Evolutionary conservation across 768 basidiomycete genomes (phyloP), one percentile per base, ranked within the genome.

Genomic region (Auriscalpium orientale): DNA sequence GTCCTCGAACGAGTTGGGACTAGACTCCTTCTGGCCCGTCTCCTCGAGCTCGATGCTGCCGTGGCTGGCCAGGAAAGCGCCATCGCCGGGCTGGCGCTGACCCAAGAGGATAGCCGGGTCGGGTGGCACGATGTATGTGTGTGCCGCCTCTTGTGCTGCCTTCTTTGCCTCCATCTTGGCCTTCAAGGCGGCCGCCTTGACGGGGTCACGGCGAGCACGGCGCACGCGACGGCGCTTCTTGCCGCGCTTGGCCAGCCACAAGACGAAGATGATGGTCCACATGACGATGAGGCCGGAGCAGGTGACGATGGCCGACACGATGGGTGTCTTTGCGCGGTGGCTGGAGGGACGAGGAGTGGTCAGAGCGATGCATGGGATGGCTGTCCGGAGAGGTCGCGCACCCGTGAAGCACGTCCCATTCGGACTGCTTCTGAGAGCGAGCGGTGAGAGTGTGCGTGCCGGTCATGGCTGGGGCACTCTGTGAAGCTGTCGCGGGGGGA

Each of bases 21-120:
- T 28, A 5, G 28, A 28, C 28, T 28, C 28, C 28, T 20, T 9
- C 20, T 36, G 18, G 15, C 43, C 38, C 8, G 13, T 22, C 20
- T 53, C 18, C 21, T 54, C 54, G 36, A 51, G 52, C 52, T 57
- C 60, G 28, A 60, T 49, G 12, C 21, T 7, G 21, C 9, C 18
- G 12, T 54, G 11, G 1, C 18, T 12, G 13, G 3, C 33, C 0
- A 47, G 45, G 28, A 62, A 54, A 18, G 55, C 53, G 13, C 46
- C 46, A 40, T 62, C 58, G 38, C 58, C 61, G 0, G 58, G 58
- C 35, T 56, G 46, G 11, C 33, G 58, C 33, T 54, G 55, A 16
- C 58, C 61, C 0, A 46, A 51, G 35, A 59, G 51, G 34, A 62
- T 53, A 9, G 61, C 61, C 8, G 61, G 61, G 34, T 62, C 61